These are phyloP conservation scores for Solanum pimpinellifolium DNA, from an alignment of 257 asterid genomes.

Conservation along the genomic window DNA sequence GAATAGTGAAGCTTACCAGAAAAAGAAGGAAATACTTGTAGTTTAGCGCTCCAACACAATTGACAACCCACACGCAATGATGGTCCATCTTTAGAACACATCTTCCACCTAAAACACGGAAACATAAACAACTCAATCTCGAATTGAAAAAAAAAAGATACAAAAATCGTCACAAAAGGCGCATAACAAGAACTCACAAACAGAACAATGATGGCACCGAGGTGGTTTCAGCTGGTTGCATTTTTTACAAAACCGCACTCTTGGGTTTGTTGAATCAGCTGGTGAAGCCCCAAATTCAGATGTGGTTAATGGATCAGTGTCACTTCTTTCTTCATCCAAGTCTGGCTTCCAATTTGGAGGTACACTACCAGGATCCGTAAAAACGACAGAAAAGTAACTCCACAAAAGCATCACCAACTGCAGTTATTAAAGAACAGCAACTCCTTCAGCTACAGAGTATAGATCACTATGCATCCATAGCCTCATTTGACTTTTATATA, in stretches of 20 bases:
- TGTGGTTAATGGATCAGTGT: constrained; percentile 57
- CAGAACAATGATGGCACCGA: constrained; percentile 99
- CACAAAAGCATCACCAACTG: constrained; percentile 92
- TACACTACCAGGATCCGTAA: constrained; percentile 90
- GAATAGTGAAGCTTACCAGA: constrained; percentile 44
- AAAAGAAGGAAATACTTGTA: constrained; percentile 96
- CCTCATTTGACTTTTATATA: not conserved
- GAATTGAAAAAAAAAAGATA: not conserved
- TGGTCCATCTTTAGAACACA: constrained; percentile 98
- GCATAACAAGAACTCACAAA: constrained; percentile 62
- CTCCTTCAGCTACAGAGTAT: constrained; percentile 6
- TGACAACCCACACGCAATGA: constrained; percentile 99
- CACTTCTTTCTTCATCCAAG: constrained; percentile 83
- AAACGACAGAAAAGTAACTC: constrained; percentile 96
- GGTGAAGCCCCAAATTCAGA: constrained; percentile 38
- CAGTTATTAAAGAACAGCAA: constrained; percentile 2
- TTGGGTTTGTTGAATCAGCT: constrained; percentile 35
- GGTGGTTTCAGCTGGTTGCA: constrained; percentile 98
- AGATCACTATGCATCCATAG: not conserved
- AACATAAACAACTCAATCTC: constrained; percentile 4
- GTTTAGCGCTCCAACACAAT: constrained; percentile 95
- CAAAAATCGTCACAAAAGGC: not conserved
- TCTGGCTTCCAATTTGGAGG: constrained; percentile 90
- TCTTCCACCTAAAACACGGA: constrained; percentile 66
- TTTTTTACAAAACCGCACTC: constrained; percentile 73